Evolutionary conservation across 805 yeast species (phyloP), one percentile per base, ranked within the genome.

Genomic region (Saturnispora zaruensis): DNA sequence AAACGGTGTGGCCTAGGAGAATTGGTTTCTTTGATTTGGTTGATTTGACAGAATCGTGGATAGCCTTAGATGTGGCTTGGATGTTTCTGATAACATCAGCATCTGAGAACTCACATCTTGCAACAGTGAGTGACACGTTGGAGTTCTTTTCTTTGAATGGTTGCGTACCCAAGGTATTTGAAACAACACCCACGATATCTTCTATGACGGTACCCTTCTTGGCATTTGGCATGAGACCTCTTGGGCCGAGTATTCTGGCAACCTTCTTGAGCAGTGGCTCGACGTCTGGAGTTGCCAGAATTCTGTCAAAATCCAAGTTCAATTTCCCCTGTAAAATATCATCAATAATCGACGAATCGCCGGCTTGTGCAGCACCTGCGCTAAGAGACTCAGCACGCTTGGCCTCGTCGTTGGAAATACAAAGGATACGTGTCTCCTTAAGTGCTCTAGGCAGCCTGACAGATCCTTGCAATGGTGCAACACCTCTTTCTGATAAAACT

Each of bases 171-270:
- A 79, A 67, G 45, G 81, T 78, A 7, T 72, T 68, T 34, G 66
- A 60, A 52, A 90, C 73, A 51, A 83, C 67, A 6, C 65, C 64
- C 20, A 69, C 70, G 28, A 88, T 68, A 58, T 88, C 79, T n/a
- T 78, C 76, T 1, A 84, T 70, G 7, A 91, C 93, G 1, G 96
- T 89, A 16, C 96, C 96, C 62, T 81, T 84, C 69, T 88, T 89
- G 13, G 77, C 81, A 41, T 77, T 76, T 44, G 99, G 98, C 86
- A 90, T 83, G 57, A 93, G 74, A 23, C 95, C 96, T 60, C 75
- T 80, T 30, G 96, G 95, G 51, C 98, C 98, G 58, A 93, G 74
- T 9, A 76, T 70, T 60, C 89, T 78, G n/a, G 93, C 96, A 21
- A 87, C 70, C 51, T 77, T 73, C 54, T 75, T 75, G 55, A 93